These are phyloP conservation scores for Aspergillus hancockii DNA, from an alignment of 495 filamentous ascomycete species.

Conservation along the genomic window DNA sequence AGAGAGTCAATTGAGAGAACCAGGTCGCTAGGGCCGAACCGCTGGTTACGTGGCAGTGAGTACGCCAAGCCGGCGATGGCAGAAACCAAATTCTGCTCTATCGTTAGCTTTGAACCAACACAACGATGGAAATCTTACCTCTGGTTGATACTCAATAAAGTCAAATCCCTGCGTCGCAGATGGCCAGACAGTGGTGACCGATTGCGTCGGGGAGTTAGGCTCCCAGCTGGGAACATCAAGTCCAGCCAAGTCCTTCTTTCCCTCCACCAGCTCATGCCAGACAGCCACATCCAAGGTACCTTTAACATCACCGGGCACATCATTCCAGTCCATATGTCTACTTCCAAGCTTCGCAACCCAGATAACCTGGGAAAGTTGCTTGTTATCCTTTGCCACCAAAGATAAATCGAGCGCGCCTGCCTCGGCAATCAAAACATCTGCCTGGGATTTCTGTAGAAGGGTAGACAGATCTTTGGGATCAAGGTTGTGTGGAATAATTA, in stretches of 20 bases:
- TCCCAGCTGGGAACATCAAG: slow-evolving; percentile 53
- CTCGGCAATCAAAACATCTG: slow-evolving; percentile 79
- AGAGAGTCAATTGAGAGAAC: slow-evolving; percentile 89
- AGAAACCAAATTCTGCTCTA: slow-evolving; percentile 67
- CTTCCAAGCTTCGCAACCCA: slow-evolving; percentile 94
- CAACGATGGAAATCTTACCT: slow-evolving; percentile 37
- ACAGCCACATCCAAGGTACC: slow-evolving; percentile 74
- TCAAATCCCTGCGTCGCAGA: slow-evolving; percentile 56
- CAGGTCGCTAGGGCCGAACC: slow-evolving; percentile 70
- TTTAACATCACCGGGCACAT: slow-evolving; percentile 72
- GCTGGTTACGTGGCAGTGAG: slow-evolving; percentile 70
- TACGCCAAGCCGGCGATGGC: slow-evolving; percentile 77
- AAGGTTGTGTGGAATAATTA: slow-evolving; percentile 82
- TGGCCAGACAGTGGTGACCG: slow-evolving; percentile 61
- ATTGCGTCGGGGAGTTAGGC: slow-evolving; percentile 52
- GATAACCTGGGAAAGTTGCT: slow-evolving; percentile 73
- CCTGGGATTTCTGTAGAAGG: slow-evolving; percentile 66
- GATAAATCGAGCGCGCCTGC: slow-evolving; percentile 88
- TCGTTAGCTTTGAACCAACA: slow-evolving; percentile 17
- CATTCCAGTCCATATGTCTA: slow-evolving; percentile 88
- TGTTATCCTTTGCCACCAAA: slow-evolving; percentile 63
- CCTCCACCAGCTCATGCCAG: slow-evolving; percentile 82
- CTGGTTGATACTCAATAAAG: slow-evolving; percentile 73
- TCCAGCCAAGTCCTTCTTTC: slow-evolving; percentile 47
- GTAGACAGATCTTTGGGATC: slow-evolving; percentile 62